Evolutionary conservation across 2,329 filamentous ascomycete species (phyloP).

Genomic region (Pyricularia sp.): DNA sequence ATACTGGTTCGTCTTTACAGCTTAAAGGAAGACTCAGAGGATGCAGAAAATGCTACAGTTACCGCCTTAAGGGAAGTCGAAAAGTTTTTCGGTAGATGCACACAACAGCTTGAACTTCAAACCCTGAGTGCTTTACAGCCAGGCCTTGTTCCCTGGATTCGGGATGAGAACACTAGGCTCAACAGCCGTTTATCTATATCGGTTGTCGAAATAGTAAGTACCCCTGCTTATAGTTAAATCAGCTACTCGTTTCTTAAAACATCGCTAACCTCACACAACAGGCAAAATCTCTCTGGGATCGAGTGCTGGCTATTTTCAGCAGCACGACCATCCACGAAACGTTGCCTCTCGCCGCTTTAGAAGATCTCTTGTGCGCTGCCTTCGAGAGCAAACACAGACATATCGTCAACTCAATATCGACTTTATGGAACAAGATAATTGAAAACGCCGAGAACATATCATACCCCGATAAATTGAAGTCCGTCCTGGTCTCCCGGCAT

Average conservation of each 20-base stretch:
- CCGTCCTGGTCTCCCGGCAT: conserved; percentile 51
- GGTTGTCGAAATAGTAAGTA: conserved; percentile 35
- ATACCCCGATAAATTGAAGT: conserved; percentile 57
- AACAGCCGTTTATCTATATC: conserved; percentile 28
- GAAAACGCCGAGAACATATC: conserved; percentile 46
- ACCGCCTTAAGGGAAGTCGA: conserved; percentile 44
- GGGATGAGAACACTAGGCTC: conserved; percentile 40
- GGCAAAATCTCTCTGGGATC: conserved; percentile 41
- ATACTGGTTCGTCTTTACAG: conserved; percentile 44
- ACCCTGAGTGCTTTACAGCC: conserved; percentile 52
- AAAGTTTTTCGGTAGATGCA: conserved; percentile 41
- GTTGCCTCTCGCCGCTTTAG: conserved; percentile 41
- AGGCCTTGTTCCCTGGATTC: conserved; percentile 54
- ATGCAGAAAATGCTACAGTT: conserved; percentile 26
- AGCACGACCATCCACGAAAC: conserved; percentile 25
- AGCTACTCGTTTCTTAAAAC: background rate
- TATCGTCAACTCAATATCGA: conserved; percentile 40
- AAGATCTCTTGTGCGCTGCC: conserved; percentile 43
- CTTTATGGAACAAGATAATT: conserved; percentile 63
- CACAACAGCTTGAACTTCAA: conserved; percentile 38
- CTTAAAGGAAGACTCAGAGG: conserved; percentile 16
- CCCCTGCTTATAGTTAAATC: background rate
- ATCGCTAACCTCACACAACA: conserved; percentile 18
- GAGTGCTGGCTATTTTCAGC: conserved; percentile 30
- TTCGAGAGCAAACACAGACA: conserved; percentile 48